These are phyloP conservation scores for Phalaenopsis aphrodite DNA, from an alignment of 106 monocot species.

Conservation along the genomic window DNA sequence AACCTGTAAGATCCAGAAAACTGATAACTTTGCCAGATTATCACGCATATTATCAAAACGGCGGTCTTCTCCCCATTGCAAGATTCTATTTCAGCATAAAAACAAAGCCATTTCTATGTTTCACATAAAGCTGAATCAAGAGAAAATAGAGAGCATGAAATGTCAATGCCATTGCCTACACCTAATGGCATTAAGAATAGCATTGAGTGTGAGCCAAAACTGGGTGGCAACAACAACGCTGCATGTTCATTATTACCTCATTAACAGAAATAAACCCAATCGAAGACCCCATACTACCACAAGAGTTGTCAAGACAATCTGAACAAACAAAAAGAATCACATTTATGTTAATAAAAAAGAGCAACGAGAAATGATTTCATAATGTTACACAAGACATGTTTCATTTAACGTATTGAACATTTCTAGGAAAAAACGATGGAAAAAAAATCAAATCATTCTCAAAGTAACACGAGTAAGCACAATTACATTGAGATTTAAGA, in stretches of 20 bases:
- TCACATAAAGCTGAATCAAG: background rate
- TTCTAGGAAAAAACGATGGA: background rate
- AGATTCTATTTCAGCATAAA: slow-evolving; percentile 42
- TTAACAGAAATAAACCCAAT: slow-evolving; percentile 62
- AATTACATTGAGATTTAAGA: too few relatives aligned
- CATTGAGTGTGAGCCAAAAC: too few relatives aligned
- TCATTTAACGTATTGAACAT: background rate
- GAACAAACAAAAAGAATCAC: slow-evolving; percentile 3
- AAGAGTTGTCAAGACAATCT: slow-evolving; percentile 68
- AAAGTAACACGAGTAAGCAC: too few relatives aligned
- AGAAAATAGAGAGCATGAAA: background rate
- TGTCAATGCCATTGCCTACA: background rate
- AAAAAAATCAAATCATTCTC: too few relatives aligned
- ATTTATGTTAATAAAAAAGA: slow-evolving; percentile 2
- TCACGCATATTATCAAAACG: slow-evolving; percentile 88
- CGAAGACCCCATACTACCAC: slow-evolving; percentile 87
- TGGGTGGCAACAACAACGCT: too few relatives aligned
- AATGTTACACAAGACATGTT: background rate
- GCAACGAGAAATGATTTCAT: background rate
- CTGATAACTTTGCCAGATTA: slow-evolving; percentile 61
- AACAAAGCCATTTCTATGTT: background rate
- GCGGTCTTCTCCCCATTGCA: slow-evolving; percentile 90
- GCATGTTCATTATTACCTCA: slow-evolving; percentile 43
- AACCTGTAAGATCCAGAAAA: slow-evolving; percentile 97
- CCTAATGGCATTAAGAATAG: too few relatives aligned